Conservation (phyloP, 1,139 yeast species). For the Yamadazyma siamensis region DNA sequence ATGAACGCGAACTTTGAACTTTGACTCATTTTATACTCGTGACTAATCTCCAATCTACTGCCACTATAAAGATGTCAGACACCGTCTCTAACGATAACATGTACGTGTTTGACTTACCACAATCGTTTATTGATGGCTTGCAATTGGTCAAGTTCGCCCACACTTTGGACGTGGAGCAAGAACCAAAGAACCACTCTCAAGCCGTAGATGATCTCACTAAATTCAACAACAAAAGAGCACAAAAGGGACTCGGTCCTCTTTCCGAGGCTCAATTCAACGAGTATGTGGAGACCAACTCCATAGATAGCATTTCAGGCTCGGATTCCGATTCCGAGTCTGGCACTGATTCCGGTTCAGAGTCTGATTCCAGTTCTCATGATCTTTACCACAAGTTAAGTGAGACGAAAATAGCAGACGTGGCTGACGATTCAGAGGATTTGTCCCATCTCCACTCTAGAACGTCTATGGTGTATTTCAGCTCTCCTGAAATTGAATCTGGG, state of each 20-base stretch:
- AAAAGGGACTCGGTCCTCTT: conserved; percentile 45
- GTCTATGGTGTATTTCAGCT: conserved; percentile 56
- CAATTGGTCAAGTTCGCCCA: conserved; percentile 58
- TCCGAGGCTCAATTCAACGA: conserved; percentile 59
- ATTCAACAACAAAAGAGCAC: conserved; percentile 55
- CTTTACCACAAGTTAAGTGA: conserved; percentile 12
- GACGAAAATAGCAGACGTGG: conserved; percentile 7
- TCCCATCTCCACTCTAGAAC: conserved; percentile 53
- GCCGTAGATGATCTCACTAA: conserved; percentile 57
- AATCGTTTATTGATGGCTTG: conserved; percentile 48
- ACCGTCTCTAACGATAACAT: too few relatives aligned
- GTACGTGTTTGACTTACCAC: too few relatives aligned
- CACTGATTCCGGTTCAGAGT: conserved; percentile 29
- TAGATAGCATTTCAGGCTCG: conserved; percentile 62
- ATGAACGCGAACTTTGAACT: conserved; percentile 1
- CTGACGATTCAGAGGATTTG: conserved; percentile 4
- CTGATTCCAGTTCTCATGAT: conserved; percentile 18
- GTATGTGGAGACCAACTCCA: conserved; percentile 47
- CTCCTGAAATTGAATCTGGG: conserved; percentile 38
- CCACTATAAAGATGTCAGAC: not conserved
- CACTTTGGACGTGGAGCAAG: too few relatives aligned
- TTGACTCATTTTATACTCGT: not conserved
- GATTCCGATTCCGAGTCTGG: conserved; percentile 44
- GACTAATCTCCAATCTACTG: not conserved
- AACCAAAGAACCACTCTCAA: too few relatives aligned